Evolutionary conservation across 768 basidiomycete species (phyloP).

Genomic region (Tricholoma matsutake): DNA sequence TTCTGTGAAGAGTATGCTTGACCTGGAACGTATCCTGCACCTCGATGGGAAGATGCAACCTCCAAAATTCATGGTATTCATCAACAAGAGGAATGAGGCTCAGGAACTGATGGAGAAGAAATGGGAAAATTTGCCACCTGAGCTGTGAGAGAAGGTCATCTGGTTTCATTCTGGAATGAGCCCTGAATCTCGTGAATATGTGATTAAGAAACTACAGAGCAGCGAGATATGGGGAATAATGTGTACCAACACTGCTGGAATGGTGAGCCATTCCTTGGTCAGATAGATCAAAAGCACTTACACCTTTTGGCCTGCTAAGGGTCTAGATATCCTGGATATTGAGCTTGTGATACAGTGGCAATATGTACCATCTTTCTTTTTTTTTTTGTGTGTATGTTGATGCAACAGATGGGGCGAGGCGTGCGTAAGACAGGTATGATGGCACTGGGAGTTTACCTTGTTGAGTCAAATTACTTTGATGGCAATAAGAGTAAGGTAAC

Average conservation of each 20-base stretch:
- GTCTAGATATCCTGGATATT: conserved; percentile 13
- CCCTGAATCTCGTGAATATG: conserved; percentile 6
- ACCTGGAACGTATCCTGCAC: conserved; percentile 1
- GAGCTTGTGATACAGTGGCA: conserved; percentile 14
- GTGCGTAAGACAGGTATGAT: conserved; percentile 3
- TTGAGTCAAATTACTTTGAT: conserved; percentile 2
- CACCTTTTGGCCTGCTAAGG: background rate
- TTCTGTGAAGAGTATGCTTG: background rate
- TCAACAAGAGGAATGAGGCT: no score
- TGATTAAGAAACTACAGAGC: background rate
- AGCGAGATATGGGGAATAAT: background rate
- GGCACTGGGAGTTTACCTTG: conserved; percentile 11
- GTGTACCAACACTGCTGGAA: background rate
- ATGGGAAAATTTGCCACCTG: no score
- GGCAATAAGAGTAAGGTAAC: background rate
- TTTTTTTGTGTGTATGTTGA: conserved; percentile 13
- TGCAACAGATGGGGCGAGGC: conserved; percentile 12
- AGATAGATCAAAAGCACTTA: background rate
- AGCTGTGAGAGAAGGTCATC: background rate
- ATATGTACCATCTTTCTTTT: background rate
- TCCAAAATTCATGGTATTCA: no score
- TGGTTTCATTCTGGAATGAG: no score
- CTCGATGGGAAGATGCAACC: background rate
- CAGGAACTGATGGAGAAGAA: no score
- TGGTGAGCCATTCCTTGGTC: no score